Base-by-base conservation (phyloP, 768 basidiomycete species). In the Suillus lakei region DNA sequence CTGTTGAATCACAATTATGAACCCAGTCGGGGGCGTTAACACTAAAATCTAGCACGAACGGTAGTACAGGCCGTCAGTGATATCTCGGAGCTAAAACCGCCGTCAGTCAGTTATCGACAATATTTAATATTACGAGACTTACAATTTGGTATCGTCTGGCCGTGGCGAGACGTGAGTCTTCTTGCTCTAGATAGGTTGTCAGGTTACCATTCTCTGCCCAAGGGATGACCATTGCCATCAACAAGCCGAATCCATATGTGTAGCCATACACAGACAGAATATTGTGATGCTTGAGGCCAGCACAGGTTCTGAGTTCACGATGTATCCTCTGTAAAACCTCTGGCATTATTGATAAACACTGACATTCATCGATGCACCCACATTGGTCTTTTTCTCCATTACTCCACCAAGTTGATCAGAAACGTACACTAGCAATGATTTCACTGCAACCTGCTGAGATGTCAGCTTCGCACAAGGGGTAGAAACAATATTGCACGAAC, bases 231-330 rank as follows among this genome's bases (percentile, higher is more conserved):
- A 72, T 70, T 7, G 71, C 69, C 30, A 64, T 41, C 28, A 62
- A 67, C 7, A 60, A 68, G 26, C 72, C 71, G 61, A 68, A 73
- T 38, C 70, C 70, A 36, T 59, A 68, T n/a, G 68, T 59, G 4
- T 66, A 46, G 18, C 73, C 71, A 43, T 43, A 67, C 32, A 73
- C 64, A 3, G 69, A 67, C 9, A 74, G 30, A 23, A 74, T 63
- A 58, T 74, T 74, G 26, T 46, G 43, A 54, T 74, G 70, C 18
- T 61, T 21, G 18, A 74, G 64, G 23, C 58, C 16, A 34, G 60
- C 64, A 68, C 73, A 74, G 10, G 69, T 69, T 18, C 60, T 66
- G 36, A 74, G 51, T 61, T 73, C 72, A 32, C 67, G 70, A 12
- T 55, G 63, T 28, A 73, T 53, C n/a, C 72, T 46, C 72, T 73